Conservation (phyloP, 345 rosid species). For the Eucalyptus curtisii region DNA sequence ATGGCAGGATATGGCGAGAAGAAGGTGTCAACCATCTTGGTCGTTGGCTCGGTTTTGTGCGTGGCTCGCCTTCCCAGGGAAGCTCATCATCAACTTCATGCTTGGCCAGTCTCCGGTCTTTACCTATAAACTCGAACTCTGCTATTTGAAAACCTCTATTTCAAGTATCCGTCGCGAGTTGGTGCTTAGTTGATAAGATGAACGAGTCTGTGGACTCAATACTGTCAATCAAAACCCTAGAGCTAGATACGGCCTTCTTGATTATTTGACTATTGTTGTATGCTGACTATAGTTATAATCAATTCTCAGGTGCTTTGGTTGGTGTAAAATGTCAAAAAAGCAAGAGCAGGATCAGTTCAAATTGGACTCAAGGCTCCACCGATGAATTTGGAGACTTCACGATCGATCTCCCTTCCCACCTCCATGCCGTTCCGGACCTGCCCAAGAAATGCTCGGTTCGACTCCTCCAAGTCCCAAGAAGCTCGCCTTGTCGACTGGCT, state of each 20-base stretch:
- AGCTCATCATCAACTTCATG: background rate
- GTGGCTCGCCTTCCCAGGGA: background rate
- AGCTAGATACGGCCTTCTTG: background rate
- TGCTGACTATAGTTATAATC: background rate
- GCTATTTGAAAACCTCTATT: background rate
- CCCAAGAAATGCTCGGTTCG: slow-evolving; percentile 6
- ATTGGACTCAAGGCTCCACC: slow-evolving; percentile 1
- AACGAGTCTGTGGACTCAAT: no score
- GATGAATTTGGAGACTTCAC: slow-evolving; percentile 27
- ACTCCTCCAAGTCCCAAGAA: background rate
- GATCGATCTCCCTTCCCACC: slow-evolving; percentile 29
- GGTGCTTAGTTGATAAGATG: background rate
- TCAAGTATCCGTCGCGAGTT: background rate
- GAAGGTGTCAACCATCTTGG: slow-evolving; percentile 43
- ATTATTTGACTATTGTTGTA: background rate
- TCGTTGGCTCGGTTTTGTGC: slow-evolving; percentile 35
- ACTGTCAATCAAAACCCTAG: background rate
- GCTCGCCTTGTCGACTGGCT: background rate
- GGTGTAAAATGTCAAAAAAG: slow-evolving; percentile 3
- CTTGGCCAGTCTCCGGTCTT: slow-evolving; percentile 4
- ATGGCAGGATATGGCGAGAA: slow-evolving; percentile 60
- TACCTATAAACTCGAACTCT: background rate
- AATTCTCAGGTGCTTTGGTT: slow-evolving; percentile 3
- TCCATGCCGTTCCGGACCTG: slow-evolving; percentile 15
- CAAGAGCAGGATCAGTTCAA: background rate